Evolutionary conservation across 2,329 filamentous ascomycete genomes (phyloP).

Genomic region (Pezicula radicicola): DNA sequence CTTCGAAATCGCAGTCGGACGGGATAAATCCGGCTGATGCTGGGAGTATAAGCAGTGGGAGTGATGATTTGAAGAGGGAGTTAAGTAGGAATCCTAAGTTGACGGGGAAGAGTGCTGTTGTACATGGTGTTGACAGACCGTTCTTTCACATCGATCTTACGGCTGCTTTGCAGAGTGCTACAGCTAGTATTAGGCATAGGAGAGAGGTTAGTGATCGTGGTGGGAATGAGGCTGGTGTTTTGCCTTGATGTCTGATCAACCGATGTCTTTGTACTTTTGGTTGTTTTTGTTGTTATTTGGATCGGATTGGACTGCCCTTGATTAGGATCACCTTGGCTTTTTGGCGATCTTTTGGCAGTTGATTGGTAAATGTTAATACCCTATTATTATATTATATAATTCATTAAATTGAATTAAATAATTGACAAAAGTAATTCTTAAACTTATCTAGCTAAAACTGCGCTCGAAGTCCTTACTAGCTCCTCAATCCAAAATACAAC

Average conservation of each 20-base stretch:
- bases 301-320: too few relatives aligned
- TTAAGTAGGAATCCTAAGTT: slow-evolving; percentile 30
- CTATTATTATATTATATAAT: too few relatives aligned
- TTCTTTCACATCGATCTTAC: slow-evolving; percentile 94
- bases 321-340: too few relatives aligned
- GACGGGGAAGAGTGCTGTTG: slow-evolving; percentile 52
- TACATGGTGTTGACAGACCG: slow-evolving; percentile 84
- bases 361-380: too few relatives aligned
- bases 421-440: too few relatives aligned
- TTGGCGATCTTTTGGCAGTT: too few relatives aligned
- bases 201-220: slow-evolving; percentile 30
- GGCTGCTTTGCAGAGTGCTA: slow-evolving; percentile 81
- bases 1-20: slow-evolving; percentile 3
- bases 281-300: too few relatives aligned
- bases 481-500: too few relatives aligned
- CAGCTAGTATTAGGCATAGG: slow-evolving; percentile 70
- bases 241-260: neutral
- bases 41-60: slow-evolving; percentile 22
- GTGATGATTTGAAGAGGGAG: slow-evolving; percentile 1
- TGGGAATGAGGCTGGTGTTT: slow-evolving; percentile 7
- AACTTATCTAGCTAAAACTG: too few relatives aligned
- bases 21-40: slow-evolving; percentile 24
- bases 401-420: too few relatives aligned
- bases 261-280: too few relatives aligned
- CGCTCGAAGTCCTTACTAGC: too few relatives aligned